Evolutionary conservation across 257 asterid genomes (phyloP).

Genomic region (Capsicum baccatum): DNA sequence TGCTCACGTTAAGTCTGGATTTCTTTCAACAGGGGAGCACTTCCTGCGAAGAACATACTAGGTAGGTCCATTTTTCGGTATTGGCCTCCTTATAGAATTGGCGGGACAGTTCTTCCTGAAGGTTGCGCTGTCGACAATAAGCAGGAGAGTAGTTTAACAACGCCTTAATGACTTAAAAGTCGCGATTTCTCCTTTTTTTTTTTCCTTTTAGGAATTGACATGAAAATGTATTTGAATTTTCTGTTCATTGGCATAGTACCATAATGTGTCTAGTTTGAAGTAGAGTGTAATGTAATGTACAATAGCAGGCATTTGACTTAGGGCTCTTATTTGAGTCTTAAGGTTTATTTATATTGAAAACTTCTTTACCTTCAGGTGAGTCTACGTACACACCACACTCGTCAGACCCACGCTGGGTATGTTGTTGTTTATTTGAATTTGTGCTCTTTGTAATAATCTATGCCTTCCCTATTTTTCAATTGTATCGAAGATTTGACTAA

Average conservation of each 20-base stretch:
- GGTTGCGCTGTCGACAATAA: slow-evolving; percentile 59
- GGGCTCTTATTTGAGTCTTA: background rate
- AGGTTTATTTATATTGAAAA: too few species aligned
- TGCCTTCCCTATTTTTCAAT: background rate
- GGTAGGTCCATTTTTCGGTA: slow-evolving; percentile 34
- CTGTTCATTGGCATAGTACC: background rate
- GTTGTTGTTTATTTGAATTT: background rate
- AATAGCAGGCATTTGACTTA: background rate
- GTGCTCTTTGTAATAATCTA: background rate
- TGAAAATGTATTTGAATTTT: background rate
- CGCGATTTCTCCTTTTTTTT: background rate
- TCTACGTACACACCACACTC: too few species aligned
- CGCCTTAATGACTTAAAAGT: background rate
- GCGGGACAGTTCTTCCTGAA: slow-evolving; percentile 71
- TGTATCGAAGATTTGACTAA: background rate
- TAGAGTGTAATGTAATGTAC: background rate
- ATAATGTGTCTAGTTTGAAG: background rate
- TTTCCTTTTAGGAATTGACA: background rate
- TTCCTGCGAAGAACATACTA: slow-evolving; percentile 29
- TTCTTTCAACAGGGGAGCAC: slow-evolving; percentile 28
- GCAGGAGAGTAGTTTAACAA: slow-evolving; percentile 22
- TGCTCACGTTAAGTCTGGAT: background rate
- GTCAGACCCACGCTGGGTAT: too few species aligned
- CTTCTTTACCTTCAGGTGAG: too few species aligned
- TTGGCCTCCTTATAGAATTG: slow-evolving; percentile 53